Base-by-base conservation (phyloP, 768 basidiomycete genomes). In the Imleria badia region DNA sequence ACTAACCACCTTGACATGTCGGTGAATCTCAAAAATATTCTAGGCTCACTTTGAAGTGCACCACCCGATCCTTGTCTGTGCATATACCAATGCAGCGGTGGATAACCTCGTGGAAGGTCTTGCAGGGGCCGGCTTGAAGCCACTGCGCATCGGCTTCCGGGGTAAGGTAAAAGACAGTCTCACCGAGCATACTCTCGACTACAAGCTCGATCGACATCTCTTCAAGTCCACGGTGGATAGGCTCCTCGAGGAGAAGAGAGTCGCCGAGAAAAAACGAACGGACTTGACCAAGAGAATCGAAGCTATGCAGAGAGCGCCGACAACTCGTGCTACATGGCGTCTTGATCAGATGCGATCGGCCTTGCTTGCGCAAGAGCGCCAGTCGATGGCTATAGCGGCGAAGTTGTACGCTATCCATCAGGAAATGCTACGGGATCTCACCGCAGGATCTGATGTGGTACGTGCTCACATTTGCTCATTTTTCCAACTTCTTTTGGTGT, bases 71-170 rank as follows among this genome's bases (percentile, higher is more conserved):
- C 81, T 98, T 14, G 87, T 96, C n/a, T 91, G 91, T 68, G 94
- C 94, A 0, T 96, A 91, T 66, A 97, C 95, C 38, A 95, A 97
- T 61, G 90, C 85, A 19, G 94, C 95, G 0, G 92, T 95, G 19
- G 94, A 97, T 66, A 91, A 95, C 60, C 83, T 97, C 10, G 83
- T 94, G 35, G 85, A 88, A 64, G 89, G 89, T 0, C 76, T 94
- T 23, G 77, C 76, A 10, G 69, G 72, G 8, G 75, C 79, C 1
- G 82, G 83, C 5, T 69, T 95, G 43, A 84, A 83, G 57, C 86
- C 94, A 2, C 72, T 96, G 2, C 88, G 95, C 3, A 78, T 94
- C 20, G 92, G 91, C 4, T 82, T 78, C 41, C 77, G 75, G 12
- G 82, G 81, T 22, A 80, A 80, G 45, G 81, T 91, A 45, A 79